Conservation (phyloP, 2,329 filamentous ascomycete species). For the Apiospora hydei region DNA sequence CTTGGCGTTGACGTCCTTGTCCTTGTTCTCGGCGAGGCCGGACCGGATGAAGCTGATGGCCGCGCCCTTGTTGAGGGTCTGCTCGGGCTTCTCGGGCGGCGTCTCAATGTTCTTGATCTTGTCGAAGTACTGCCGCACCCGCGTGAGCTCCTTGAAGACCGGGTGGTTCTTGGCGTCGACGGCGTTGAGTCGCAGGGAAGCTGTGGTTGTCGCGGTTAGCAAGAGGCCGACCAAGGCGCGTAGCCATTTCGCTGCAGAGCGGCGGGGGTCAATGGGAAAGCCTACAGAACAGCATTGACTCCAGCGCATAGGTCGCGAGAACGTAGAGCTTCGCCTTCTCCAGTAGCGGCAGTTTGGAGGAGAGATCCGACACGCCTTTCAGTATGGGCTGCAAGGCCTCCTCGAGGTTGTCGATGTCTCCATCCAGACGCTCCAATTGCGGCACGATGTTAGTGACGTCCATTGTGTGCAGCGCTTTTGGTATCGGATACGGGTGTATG, state of each 20-base stretch:
- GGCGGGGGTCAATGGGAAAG: background rate
- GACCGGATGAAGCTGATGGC: constrained; percentile 83
- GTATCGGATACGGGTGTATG: background rate
- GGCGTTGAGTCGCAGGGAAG: constrained; percentile 79
- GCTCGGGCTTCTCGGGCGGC: constrained; percentile 59
- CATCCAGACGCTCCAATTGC: constrained; percentile 76
- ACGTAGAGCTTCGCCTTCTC: constrained; percentile 95
- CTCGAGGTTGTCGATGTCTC: constrained; percentile 81
- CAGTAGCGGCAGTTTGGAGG: constrained; percentile 84
- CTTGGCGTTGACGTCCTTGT: constrained; percentile 57
- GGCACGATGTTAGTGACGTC: constrained; percentile 65
- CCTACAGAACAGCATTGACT: constrained; percentile 87
- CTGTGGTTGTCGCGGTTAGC: constrained; percentile 40
- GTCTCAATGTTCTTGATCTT: constrained; percentile 85
- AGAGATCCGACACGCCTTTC: constrained; percentile 68
- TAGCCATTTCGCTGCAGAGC: constrained; percentile 26
- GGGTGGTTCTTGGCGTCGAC: constrained; percentile 84
- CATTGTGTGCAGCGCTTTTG: constrained; percentile 43
- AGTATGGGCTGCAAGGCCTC: constrained; percentile 78
- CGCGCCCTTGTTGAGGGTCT: constrained; percentile 75
- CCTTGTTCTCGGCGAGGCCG: constrained; percentile 68
- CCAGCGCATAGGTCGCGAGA: constrained; percentile 86
- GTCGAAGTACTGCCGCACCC: constrained; percentile 89
- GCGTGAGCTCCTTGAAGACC: constrained; percentile 83
- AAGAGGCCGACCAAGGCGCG: background rate